These are phyloP conservation scores for Ogataea allantospora DNA, from an alignment of 805 yeast species.

Conservation along the genomic window DNA sequence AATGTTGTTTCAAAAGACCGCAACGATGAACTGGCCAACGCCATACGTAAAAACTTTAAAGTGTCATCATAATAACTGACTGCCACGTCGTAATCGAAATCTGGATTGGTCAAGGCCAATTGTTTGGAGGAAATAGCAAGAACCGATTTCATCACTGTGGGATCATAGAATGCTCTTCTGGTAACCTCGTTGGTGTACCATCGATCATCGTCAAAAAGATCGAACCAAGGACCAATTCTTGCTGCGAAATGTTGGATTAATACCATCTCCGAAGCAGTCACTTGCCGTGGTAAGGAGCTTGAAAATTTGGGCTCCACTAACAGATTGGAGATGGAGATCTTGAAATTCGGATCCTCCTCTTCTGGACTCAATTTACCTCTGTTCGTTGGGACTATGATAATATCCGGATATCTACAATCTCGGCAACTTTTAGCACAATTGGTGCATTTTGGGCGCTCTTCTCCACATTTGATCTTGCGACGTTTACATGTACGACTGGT, in stretches of 20 bases:
- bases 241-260: conserved; percentile 11
- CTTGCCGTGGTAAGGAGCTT: background rate
- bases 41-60: conserved; percentile 5
- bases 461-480: conserved; percentile 16
- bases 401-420: conserved; percentile 9
- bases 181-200: conserved; percentile 8
- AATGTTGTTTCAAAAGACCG: conserved; percentile 10
- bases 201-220: conserved; percentile 11
- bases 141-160: conserved; percentile 12
- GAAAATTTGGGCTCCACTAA: too few relatives aligned
- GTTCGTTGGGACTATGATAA: conserved; percentile 4
- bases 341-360: background rate
- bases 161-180: conserved; percentile 13
- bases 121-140: conserved; percentile 15
- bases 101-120: conserved; percentile 12
- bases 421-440: conserved; percentile 8
- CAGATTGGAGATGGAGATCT: background rate
- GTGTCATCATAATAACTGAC: conserved; percentile 15
- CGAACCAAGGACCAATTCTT: conserved; percentile 15
- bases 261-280: conserved; percentile 4
- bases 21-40: conserved; percentile 5
- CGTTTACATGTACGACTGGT: conserved; percentile 10
- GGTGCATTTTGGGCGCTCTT: conserved; percentile 9
- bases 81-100: conserved; percentile 11
- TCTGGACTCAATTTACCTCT: background rate